Base-by-base conservation (phyloP, 2,329 filamentous ascomycete species). In the Decorospora gaudefroyi region DNA sequence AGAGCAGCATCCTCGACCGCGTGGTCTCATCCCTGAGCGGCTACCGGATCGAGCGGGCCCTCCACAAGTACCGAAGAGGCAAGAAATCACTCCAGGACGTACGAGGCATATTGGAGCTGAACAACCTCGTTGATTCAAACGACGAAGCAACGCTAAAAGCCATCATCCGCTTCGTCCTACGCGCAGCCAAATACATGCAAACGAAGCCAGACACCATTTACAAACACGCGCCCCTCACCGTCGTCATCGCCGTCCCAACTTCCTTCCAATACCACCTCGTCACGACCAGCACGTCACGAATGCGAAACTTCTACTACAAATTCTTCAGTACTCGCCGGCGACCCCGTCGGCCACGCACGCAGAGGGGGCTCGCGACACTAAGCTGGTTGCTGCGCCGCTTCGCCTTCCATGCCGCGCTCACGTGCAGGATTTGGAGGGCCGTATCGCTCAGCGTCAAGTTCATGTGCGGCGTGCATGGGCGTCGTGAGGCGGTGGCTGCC, bases 131-230 rank as follows among this genome's bases (percentile, higher is more conserved):
- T 4, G 33, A 22, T 2, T 4, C 6, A 4, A 27, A 28, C 1
- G 27, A 41, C 8, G 11, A 37, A 6, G 2, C 7, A 5, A 6
- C 4, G 16, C 3, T 49, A 2, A 19, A 13, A 11, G 36, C 19
- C 4, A 15, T 49, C 1, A 29, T 19, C 2, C 10, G 22, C 6
- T 49, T 46, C 13, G 12, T 42, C 5, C 46, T 49, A 6, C 46
- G 42, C 10, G 29, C 15, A 2, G 12, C 13, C 1, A 21, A 17
- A 13, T 46, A 44, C 10, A 11, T 26, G 7, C 3, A 15, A 4
- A 40, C 15, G 4, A 16, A 19, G 1, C 35, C 35, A 9, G 9
- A 17, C 8, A 22, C 38, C 4, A 28, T 41, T 3, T 26, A 19
- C 22, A 23, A 1, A 9, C 28, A 28, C 1, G 36, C 37, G 2